phyloP scores from a whole-genome alignment of 805 yeast genomes.

The Schwanniomyces polymorphus region DNA sequence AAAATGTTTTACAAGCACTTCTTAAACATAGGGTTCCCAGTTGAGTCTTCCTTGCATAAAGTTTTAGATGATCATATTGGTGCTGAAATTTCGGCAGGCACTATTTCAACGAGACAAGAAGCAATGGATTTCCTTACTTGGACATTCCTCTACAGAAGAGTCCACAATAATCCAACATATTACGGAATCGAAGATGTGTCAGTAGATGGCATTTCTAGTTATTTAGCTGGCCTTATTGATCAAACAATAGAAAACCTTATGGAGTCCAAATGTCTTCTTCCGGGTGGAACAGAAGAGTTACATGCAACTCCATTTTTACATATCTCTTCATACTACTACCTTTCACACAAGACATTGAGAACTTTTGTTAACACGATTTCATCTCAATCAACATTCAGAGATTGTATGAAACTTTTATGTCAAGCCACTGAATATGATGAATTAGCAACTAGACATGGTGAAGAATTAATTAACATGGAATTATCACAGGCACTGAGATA shows the following conservation, averaged over 20 bases:
- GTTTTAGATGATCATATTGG: conserved; percentile 79
- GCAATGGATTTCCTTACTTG: conserved; percentile 76
- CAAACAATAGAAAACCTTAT: conserved; percentile 61
- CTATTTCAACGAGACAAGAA: conserved; percentile 61
- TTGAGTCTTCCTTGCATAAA: conserved; percentile 75
- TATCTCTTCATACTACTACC: conserved; percentile 87
- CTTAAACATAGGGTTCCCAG: conserved; percentile 78
- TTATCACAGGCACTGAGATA: conserved; percentile 74
- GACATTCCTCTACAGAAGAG: conserved; percentile 73
- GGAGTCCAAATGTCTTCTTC: conserved; percentile 68
- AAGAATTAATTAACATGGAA: conserved; percentile 82
- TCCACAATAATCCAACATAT: conserved; percentile 75
- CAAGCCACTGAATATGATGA: conserved; percentile 82
- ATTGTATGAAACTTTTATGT: conserved; percentile 59
- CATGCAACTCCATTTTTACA: conserved; percentile 79
- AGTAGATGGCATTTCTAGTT: conserved; percentile 55
- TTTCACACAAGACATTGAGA: conserved; percentile 87
- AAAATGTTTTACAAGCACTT: conserved; percentile 77
- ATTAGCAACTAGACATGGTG: conserved; percentile 88
- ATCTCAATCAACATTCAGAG: conserved; percentile 51
- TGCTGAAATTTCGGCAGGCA: conserved; percentile 74
- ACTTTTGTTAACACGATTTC: conserved; percentile 56
- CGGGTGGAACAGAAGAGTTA: conserved; percentile 46
- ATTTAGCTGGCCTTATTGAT: conserved; percentile 67
- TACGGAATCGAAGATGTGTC: conserved; percentile 68